A percentile compares a stretch with the other conserved stretches of the same genome.
phyloP scores from a whole-genome alignment of 2,329 filamentous ascomycete genomes.

The Diaporthe vaccinii region DNA sequence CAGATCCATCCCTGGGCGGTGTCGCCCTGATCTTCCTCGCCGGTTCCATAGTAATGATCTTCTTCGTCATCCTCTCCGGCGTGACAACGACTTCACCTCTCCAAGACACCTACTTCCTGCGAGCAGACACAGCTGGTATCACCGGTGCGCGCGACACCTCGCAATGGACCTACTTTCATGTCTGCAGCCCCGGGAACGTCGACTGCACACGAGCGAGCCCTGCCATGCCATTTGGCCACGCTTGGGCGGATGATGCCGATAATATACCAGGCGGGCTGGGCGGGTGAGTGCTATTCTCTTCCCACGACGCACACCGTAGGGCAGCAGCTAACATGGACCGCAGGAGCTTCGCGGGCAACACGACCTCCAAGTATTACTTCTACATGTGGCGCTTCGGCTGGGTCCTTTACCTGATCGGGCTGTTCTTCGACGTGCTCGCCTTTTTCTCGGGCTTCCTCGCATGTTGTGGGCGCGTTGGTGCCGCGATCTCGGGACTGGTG shows the following conservation, averaged over 20 bases:
- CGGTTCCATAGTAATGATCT: slow-evolving; percentile 66
- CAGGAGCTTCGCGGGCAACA: slow-evolving; percentile 61
- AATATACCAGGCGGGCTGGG: slow-evolving; percentile 60
- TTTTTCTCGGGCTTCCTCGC: slow-evolving; percentile 79
- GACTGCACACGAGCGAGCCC: slow-evolving; percentile 75
- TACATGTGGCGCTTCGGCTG: slow-evolving; percentile 93
- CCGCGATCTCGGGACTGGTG: slow-evolving; percentile 73
- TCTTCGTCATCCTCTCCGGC: slow-evolving; percentile 71
- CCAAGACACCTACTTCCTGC: slow-evolving; percentile 86
- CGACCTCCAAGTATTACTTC: slow-evolving; percentile 75
- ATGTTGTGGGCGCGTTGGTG: slow-evolving; percentile 78
- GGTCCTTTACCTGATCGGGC: slow-evolving; percentile 87
- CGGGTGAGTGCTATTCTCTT: slow-evolving; percentile 52
- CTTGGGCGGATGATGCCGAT: slow-evolving; percentile 65
- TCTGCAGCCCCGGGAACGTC: slow-evolving; percentile 76
- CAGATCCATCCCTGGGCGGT: slow-evolving; percentile 58
- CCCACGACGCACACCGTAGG: not conserved
- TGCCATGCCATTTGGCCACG: slow-evolving; percentile 80
- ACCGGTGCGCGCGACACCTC: slow-evolving; percentile 75
- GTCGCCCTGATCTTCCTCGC: slow-evolving; percentile 63
- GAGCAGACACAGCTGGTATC: slow-evolving; percentile 82
- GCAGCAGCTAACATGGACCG: not conserved
- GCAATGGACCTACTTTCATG: slow-evolving; percentile 92
- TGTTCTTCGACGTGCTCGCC: slow-evolving; percentile 81
- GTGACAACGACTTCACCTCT: slow-evolving; percentile 67